These are phyloP conservation scores for Pestalotiopsis sp. DNA, from an alignment of 2,329 filamentous ascomycete genomes.

Conservation along the genomic window DNA sequence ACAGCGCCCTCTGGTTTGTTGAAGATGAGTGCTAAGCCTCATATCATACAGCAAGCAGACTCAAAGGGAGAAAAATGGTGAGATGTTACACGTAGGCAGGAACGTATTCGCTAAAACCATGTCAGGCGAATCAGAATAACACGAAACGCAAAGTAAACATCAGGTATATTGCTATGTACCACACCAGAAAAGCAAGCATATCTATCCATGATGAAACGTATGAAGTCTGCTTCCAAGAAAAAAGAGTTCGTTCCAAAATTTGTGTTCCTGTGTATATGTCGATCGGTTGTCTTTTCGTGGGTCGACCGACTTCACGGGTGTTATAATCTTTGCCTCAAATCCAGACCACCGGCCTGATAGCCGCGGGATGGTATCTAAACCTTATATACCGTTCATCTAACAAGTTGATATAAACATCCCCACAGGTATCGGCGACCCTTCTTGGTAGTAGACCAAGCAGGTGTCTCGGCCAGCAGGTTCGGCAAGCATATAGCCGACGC, in stretches of 20 bases:
- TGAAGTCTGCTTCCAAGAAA: constrained; percentile 1
- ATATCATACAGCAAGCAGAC: too few species aligned
- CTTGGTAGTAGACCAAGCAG: constrained; percentile 62
- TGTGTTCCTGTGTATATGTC: background rate
- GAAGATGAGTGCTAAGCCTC: too few species aligned
- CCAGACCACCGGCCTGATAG: background rate
- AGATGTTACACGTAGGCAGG: too few species aligned
- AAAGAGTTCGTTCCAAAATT: constrained; percentile 3
- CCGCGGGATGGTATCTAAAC: background rate
- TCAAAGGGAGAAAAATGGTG: too few species aligned
- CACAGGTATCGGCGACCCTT: constrained; percentile 52
- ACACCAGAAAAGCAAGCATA: background rate
- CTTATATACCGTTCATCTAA: constrained; percentile 12
- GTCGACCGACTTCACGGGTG: background rate
- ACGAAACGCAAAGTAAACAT: background rate
- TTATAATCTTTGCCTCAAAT: background rate
- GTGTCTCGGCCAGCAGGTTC: constrained; percentile 45
- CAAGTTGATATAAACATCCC: constrained; percentile 38
- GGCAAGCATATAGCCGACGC: constrained; percentile 53
- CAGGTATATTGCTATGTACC: background rate
- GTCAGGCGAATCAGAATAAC: background rate
- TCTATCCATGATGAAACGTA: background rate
- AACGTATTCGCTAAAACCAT: too few species aligned
- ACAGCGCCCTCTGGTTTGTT: too few species aligned
- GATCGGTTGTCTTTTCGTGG: background rate